A percentile compares a stretch with the other conserved stretches of the same genome.
Evolutionary conservation across 2,329 filamentous ascomycete genomes (phyloP).

Genomic region (Parascedosporium putredinis): DNA sequence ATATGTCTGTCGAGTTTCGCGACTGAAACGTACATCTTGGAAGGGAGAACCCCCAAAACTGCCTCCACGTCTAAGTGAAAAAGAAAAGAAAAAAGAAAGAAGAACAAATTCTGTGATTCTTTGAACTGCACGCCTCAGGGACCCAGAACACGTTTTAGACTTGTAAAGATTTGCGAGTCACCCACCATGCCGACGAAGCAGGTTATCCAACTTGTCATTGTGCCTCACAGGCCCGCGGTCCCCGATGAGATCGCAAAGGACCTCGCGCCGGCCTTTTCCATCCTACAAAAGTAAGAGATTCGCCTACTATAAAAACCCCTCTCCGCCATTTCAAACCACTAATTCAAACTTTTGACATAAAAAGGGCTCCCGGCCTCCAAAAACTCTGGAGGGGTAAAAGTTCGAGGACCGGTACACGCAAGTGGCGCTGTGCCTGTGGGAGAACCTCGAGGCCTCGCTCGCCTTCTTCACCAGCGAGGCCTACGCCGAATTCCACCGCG

Average conservation of each 20-base stretch:
- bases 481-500: constrained; percentile 8
- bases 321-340: background rate
- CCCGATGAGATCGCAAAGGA: constrained; percentile 7
- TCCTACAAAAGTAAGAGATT: constrained; percentile 8
- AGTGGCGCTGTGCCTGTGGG: constrained; percentile 6
- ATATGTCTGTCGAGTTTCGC: no score
- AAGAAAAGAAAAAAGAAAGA: no score
- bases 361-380: constrained; percentile 5
- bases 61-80: no score
- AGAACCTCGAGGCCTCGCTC: constrained; percentile 7
- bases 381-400: constrained; percentile 8
- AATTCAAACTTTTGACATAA: background rate
- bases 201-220: constrained; percentile 5
- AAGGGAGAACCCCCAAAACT: no score
- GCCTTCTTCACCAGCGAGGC: constrained; percentile 8
- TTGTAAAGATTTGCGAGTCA: no score
- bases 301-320: background rate
- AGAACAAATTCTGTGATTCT: no score
- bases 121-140: no score
- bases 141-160: no score
- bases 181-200: background rate
- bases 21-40: no score
- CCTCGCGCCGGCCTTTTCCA: constrained; percentile 1
- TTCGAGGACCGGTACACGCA: constrained; percentile 9
- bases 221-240: constrained; percentile 8